Base-by-base conservation (phyloP, 2,329 filamentous ascomycete species). In the Aspergillus fijiensis region DNA sequence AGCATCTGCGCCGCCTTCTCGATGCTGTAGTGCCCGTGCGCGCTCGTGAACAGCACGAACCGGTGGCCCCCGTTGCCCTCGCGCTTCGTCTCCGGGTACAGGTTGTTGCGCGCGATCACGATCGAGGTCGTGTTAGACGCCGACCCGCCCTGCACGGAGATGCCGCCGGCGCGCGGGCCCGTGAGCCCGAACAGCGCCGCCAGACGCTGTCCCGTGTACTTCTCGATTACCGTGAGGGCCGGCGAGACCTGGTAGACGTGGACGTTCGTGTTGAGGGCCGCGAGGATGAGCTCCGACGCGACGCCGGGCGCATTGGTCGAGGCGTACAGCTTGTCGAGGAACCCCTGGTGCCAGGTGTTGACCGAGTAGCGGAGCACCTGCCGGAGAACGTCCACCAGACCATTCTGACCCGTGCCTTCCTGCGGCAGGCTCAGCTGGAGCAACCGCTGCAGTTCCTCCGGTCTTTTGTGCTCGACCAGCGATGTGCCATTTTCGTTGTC, bases 311-410 rank as follows among this genome's bases (percentile, higher is more conserved):
- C 89, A 71, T 95, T 95, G 45, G 91, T 96, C 65, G 89, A 89
- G n/a, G 90, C 87, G 76, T 97, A 98, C 19, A 98, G 82, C 79
- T 99, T 98, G 78, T 97, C 93, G 71, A 98, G 79, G 77, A 98
- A 99, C 11, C 94, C 94, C 76, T 96, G 93, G 71, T 96, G 90
- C 91, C 93, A 98, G n/a, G 94, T 97, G 78, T 99, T 99, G 71
- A 98, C 94, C 70, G 90, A 95, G 76, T 96, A 92, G 64, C 85
- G 83, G 48, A 98, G 81, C 21, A 97, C 82, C 61, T 87, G 84
- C 65, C 87, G 80, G 50, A 96, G 83, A 3, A 86, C 85, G 35
- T 86, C 82, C 29, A 96, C 79, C 33, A 97, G 79, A 0, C 93
- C 94, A 49, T 90, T 85, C 67, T 89, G 89, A 1, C 88, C 66